Conservation (phyloP, 208 protist species). For the Acanthamoeba culbertsoni region DNA sequence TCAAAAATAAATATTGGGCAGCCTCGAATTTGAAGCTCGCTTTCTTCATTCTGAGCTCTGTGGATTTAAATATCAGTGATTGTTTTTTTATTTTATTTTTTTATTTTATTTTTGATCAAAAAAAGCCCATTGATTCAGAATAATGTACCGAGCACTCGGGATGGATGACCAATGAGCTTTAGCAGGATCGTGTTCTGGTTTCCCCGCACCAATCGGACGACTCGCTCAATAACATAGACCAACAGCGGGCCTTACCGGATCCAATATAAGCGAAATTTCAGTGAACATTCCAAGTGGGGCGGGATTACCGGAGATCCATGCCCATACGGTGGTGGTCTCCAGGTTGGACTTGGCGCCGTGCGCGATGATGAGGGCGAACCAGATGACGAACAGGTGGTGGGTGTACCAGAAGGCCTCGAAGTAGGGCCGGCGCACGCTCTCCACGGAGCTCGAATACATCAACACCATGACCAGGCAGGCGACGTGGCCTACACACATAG, state of each 20-base stretch:
- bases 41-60: constrained; percentile 70
- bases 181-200: constrained; percentile 73
- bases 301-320: constrained; percentile 14
- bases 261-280: no score
- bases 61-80: no score
- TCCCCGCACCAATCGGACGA: constrained; percentile 73
- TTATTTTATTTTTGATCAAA: no score
- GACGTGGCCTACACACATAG: constrained; percentile 71
- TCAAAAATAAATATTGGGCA: constrained; percentile 88
- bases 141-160: constrained; percentile 56
- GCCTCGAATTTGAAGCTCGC: constrained; percentile 77
- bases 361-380: constrained; percentile 75
- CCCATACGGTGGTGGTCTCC: constrained; percentile 50
- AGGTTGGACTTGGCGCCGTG: constrained; percentile 73
- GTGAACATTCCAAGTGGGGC: no score
- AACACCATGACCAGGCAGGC: constrained; percentile 78
- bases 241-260: constrained; percentile 67
- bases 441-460: constrained; percentile 78
- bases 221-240: constrained; percentile 82
- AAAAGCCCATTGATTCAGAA: no score
- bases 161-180: background rate
- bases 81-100: no score
- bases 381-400: constrained; percentile 87
- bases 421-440: constrained; percentile 74
- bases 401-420: constrained; percentile 88